A percentile compares a stretch with the other conserved stretches of the same genome.
Conservation (phyloP, 805 yeast species). For the Monosporozyma servazzii region DNA sequence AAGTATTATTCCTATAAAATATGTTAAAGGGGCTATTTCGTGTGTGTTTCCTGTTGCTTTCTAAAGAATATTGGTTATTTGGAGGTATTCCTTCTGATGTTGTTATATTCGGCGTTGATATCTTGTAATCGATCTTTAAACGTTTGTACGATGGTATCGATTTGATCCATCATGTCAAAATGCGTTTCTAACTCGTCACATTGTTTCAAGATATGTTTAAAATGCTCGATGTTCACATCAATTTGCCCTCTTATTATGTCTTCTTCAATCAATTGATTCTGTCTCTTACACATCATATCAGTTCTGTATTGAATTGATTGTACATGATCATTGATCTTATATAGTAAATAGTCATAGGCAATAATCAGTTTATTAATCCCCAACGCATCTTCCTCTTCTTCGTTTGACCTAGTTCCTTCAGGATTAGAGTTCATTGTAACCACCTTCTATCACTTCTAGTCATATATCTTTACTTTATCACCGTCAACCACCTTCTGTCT, state of each 20-base stretch:
- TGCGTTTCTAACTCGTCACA: conserved; percentile 46
- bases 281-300: conserved; percentile 17
- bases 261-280: conserved; percentile 19
- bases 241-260: conserved; percentile 26
- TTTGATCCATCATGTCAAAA: conserved; percentile 44
- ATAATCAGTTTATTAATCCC: conserved; percentile 51
- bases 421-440: neutral
- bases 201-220: conserved; percentile 33
- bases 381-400: conserved; percentile 41
- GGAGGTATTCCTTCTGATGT: conserved; percentile 8
- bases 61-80: neutral
- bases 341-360: conserved; percentile 56
- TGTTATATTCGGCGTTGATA: conserved; percentile 21
- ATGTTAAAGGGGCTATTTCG: neutral
- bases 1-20: neutral
- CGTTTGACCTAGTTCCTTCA: neutral
- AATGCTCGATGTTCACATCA: conserved; percentile 33
- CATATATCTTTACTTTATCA: too few species aligned
- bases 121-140: conserved; percentile 30
- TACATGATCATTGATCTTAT: conserved; percentile 50
- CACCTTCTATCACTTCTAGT: neutral
- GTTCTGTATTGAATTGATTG: conserved; percentile 39
- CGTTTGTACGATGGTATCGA: conserved; percentile 34
- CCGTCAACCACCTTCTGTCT: too few species aligned
- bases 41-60: neutral